Evolutionary conservation across 805 yeast species (phyloP), one percentile per base, ranked within the genome.

Genomic region (Lachancea meyersii): DNA sequence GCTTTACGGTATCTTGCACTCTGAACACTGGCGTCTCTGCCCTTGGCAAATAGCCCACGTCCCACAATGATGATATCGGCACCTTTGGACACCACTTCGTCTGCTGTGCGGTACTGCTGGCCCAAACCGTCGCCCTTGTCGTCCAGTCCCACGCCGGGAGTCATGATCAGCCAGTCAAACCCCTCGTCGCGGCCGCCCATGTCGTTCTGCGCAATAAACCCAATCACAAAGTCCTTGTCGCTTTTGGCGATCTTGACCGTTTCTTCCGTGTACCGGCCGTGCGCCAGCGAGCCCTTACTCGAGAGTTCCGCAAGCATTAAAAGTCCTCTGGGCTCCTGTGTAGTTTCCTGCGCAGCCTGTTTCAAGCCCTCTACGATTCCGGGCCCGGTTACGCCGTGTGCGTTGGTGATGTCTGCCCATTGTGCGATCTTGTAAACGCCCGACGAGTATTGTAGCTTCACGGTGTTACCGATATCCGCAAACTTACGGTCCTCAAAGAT

Each of bases 381-480:
- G 0, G 82, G 80, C 18, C 99, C 99, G 2, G 97, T 91, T 24
- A 93, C 89, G 45, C 97, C 95, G 57, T 93, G 98, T 0, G 97
- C 97, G 63, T 93, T 93, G 27, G 97, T 91, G 52, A 93, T 88
- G 58, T 93, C 96, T 0, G 97, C 80, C 98, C 98, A 93, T 55
- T 80, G 69, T 11, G 95, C 93, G 48, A 91, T 91, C 58, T 77
- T 80, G 69, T 79, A 88, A 9, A 86, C 82, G 35, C 98, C 98
- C 30, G 94, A 86, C 24, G 84, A 70, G 64, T 91, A 93, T 65
- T 93, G 98, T 35, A 86, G 76, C 67, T 91, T 89, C 42, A 93
- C 98, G 1, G 98, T 93, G 59, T 89, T 87, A 14, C 99, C 99
- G 54, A 93, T 93, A 64, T 93, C 99, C 19, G 99, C 98, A 65